A percentile compares a stretch with the other conserved stretches of the same genome.
phyloP scores from a whole-genome alignment of 768 basidiomycete species.

The Trametes cinnabarina region DNA sequence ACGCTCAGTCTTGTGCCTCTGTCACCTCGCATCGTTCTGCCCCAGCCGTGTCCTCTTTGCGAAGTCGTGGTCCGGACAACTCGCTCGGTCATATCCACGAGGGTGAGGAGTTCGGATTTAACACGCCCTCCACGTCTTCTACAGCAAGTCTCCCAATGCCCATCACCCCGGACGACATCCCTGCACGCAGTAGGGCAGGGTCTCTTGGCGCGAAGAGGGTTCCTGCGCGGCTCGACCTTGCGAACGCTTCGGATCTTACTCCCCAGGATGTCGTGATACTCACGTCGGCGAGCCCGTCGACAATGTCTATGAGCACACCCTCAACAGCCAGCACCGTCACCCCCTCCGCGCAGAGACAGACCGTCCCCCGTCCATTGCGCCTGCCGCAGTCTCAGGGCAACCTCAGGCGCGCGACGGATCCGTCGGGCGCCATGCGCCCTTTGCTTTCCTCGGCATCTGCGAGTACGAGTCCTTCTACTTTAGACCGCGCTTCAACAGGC shows the following conservation, averaged over 20 bases:
- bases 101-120: slow-evolving; percentile 18
- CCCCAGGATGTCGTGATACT: slow-evolving; percentile 7
- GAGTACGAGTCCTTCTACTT: not conserved
- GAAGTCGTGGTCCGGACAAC: slow-evolving; percentile 8
- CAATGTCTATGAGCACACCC: slow-evolving; percentile 5
- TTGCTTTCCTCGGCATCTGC: not conserved
- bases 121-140: slow-evolving; percentile 25
- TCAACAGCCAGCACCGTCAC: not conserved
- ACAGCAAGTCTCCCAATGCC: slow-evolving; percentile 25
- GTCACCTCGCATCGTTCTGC: slow-evolving; percentile 20
- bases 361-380: slow-evolving; percentile 23
- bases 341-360: not conserved
- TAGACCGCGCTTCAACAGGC: slow-evolving; percentile 1
- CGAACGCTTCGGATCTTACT: not conserved
- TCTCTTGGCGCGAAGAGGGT: slow-evolving; percentile 5
- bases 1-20: slow-evolving; percentile 18
- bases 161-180: slow-evolving; percentile 21
- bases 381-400: slow-evolving; percentile 16
- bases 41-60: slow-evolving; percentile 4
- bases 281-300: slow-evolving; percentile 12
- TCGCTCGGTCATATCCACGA: slow-evolving; percentile 21
- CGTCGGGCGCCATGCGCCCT: not conserved
- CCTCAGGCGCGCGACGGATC: slow-evolving; percentile 2
- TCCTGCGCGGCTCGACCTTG: slow-evolving; percentile 11
- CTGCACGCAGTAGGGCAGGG: not conserved